Evolutionary conservation across 2,329 filamentous ascomycete genomes (phyloP).

Genomic region (Phymatotrichopsis omnivora): DNA sequence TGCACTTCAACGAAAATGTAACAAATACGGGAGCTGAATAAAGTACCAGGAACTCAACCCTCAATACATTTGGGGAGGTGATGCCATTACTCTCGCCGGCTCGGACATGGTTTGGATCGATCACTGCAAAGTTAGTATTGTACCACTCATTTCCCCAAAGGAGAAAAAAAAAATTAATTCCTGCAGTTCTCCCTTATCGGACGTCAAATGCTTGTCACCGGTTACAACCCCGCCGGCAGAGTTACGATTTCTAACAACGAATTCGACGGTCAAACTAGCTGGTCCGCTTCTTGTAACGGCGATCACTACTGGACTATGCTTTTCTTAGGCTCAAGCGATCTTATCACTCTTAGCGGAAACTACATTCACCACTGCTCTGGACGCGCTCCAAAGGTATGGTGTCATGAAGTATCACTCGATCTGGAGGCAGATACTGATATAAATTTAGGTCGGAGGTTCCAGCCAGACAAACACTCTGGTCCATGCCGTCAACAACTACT

Average conservation of each 20-base stretch:
- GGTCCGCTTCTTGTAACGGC: constrained; percentile 39
- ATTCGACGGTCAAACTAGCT: constrained; percentile 39
- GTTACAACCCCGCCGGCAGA: constrained; percentile 33
- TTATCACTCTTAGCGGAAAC: constrained; percentile 38
- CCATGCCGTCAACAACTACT: constrained; percentile 41
- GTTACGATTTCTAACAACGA: constrained; percentile 42
- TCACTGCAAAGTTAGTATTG: constrained; percentile 33
- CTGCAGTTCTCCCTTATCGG: constrained; percentile 37
- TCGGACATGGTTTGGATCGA: constrained; percentile 36
- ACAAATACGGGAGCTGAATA: background rate
- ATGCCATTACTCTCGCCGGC: constrained; percentile 34
- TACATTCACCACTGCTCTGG: constrained; percentile 41
- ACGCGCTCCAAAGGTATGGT: constrained; percentile 39
- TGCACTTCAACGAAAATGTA: background rate
- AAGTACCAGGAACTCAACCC: constrained; percentile 33
- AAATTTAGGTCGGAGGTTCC: constrained; percentile 18
- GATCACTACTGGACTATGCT: constrained; percentile 43
- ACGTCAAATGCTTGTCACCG: constrained; percentile 39
- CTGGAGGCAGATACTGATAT: constrained; percentile 14
- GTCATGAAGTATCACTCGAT: constrained; percentile 1
- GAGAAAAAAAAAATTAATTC: constrained; percentile 1
- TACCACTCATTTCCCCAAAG: background rate
- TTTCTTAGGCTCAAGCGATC: constrained; percentile 37
- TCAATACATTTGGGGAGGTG: constrained; percentile 37
- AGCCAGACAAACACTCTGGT: constrained; percentile 32